A percentile compares a stretch with the other conserved stretches of the same genome.
Evolutionary conservation across 768 basidiomycete species (phyloP).

Genomic region (Leccinum subgranulosum): DNA sequence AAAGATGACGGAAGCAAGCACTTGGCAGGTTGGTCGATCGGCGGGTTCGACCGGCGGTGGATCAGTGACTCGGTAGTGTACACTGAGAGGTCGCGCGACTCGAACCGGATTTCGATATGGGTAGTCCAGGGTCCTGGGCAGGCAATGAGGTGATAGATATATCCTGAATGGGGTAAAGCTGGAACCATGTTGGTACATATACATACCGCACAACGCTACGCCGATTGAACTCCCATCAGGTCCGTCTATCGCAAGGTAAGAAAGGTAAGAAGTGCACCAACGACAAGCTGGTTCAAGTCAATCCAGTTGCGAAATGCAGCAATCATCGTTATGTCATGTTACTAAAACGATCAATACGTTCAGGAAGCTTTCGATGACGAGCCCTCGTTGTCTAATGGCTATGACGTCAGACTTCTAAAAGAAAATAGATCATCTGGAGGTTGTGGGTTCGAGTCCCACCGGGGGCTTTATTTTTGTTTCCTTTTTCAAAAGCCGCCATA

Average conservation of each 20-base stretch:
- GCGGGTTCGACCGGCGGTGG: background rate
- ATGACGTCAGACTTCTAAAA: constrained; percentile 84
- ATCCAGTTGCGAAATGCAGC: background rate
- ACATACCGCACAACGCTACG: background rate
- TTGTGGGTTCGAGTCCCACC: constrained; percentile 86
- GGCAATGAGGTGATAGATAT: background rate
- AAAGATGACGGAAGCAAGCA: background rate
- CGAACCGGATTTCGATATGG: background rate
- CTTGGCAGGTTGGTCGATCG: background rate
- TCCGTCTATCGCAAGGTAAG: background rate
- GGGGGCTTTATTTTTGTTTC: constrained; percentile 49
- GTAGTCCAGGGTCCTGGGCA: constrained; percentile 5
- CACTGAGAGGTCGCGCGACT: background rate
- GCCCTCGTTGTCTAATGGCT: constrained; percentile 88
- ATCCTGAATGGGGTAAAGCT: background rate
- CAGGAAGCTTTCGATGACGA: background rate
- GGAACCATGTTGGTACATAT: background rate
- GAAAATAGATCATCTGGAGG: constrained; percentile 74
- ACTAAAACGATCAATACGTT: background rate
- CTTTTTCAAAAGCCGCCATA: background rate
- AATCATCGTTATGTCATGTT: background rate
- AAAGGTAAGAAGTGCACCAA: background rate
- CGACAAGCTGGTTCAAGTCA: background rate
- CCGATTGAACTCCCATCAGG: background rate
- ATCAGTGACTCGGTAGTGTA: background rate